Conservation (phyloP, 148 eudicot genomes). For the Spergularia marina region DNA sequence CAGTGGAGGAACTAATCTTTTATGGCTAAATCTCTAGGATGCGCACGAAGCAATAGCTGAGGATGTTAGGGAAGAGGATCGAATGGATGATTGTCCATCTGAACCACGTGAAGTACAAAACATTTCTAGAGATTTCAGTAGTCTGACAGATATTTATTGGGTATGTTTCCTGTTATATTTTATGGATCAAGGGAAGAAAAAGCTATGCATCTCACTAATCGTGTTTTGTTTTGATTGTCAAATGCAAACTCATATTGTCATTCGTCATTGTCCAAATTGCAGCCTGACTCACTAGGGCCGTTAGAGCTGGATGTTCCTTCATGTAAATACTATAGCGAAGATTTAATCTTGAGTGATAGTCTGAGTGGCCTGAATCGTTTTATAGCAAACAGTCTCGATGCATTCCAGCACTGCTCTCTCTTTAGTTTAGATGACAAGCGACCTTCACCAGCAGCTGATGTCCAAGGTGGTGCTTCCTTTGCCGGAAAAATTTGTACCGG, state of each 20-base stretch:
- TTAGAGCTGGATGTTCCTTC: constrained; percentile 77
- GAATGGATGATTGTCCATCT: constrained; percentile 51
- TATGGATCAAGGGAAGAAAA: not conserved
- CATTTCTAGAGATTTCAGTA: constrained; percentile 47
- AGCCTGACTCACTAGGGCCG: constrained; percentile 97
- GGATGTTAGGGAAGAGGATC: constrained; percentile 33
- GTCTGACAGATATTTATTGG: constrained; percentile 84
- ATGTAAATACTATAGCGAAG: constrained; percentile 75
- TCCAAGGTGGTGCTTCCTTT: constrained; percentile 50
- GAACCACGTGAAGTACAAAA: constrained; percentile 35
- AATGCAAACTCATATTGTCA: constrained; percentile 18
- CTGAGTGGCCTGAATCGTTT: constrained; percentile 84
- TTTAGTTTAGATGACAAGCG: constrained; percentile 64
- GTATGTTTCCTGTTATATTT: constrained; percentile 35
- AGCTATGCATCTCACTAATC: not conserved
- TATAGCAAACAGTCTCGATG: constrained; percentile 88
- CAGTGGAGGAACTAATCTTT: not conserved
- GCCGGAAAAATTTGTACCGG: constrained; percentile 46
- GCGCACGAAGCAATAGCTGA: constrained; percentile 38
- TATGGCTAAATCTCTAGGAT: constrained; percentile 34
- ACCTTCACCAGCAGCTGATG: constrained; percentile 41
- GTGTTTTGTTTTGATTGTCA: not conserved
- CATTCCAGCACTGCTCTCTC: constrained; percentile 77
- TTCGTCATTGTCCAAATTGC: constrained; percentile 24
- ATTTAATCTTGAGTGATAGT: constrained; percentile 79